Evolutionary conservation across 768 basidiomycete genomes (phyloP), one percentile per base, ranked within the genome.

Genomic region (Lactarius quietus): DNA sequence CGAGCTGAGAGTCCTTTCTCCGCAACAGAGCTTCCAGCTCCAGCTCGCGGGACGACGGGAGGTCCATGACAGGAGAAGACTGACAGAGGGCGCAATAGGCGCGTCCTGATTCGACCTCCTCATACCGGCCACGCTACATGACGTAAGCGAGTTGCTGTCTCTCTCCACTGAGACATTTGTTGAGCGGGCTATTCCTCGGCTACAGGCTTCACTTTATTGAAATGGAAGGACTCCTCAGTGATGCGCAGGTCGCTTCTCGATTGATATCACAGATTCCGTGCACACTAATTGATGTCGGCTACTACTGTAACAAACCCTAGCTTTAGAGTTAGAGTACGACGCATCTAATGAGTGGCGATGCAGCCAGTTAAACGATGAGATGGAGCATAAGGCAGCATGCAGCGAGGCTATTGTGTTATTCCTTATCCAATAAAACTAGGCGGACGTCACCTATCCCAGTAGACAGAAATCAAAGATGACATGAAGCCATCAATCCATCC

Each of bases 11-110:
- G 75, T 94, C 90, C 72, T 89, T 83, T 73, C 87, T 82, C 70
- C 90, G 81, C n/a, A 93, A 78, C 17, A 89, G 81, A 33, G 84
- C 82, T 76, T 94, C 93, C 48, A 94, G 86, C 74, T 93, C 90
- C 67, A 92, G 79, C 76, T 93, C 90, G 74, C 92, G 82, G 59
- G 84, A 77, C 53, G 87, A 83, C 26, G 92, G 92, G 38, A 91
- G 76, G 66, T 86, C 84, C 89, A 91, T 90, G 73, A 45, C 54
- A 43, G 57, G 57, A 64, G 54, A 20, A 62, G 51, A 39, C 58
- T 51, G 67, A 57, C 65, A 59, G 57, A 66, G 64, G 64, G 52
- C 64, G 57, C 57, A 62, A 66, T 28, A 35, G 45, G 66, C 67
- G 65, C 65, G 65, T 66, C 65, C 28, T n/a, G 38, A 41, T 57